A percentile compares a stretch with the other conserved stretches of the same genome.
These are phyloP conservation scores for Xerocomellus intermedius DNA, from an alignment of 768 basidiomycete genomes.

Conservation along the genomic window DNA sequence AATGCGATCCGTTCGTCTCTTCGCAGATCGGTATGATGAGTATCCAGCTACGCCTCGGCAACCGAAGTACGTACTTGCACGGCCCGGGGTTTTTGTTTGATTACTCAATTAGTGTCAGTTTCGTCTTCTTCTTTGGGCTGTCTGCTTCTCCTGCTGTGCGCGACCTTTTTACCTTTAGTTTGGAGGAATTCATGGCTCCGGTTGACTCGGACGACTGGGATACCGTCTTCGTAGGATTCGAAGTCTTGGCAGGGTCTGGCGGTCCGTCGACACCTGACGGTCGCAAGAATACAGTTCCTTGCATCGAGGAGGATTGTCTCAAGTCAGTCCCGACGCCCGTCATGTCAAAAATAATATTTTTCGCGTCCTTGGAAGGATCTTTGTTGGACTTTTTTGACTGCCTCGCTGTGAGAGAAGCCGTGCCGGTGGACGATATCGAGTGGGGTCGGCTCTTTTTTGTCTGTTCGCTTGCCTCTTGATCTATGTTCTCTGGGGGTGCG, in stretches of 20 bases:
- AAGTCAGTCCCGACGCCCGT: constrained; percentile 51
- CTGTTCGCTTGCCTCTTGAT: constrained; percentile 25
- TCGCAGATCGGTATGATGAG: constrained; percentile 19
- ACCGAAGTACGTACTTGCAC: constrained; percentile 18
- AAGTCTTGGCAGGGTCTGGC: constrained; percentile 10
- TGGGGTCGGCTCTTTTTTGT: constrained; percentile 17
- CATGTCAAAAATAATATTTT: constrained; percentile 46
- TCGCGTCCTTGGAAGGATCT: constrained; percentile 39
- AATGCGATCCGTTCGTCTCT: constrained; percentile 11
- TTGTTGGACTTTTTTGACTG: constrained; percentile 17
- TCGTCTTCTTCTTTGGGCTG: constrained; percentile 27
- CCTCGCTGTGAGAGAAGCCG: constrained; percentile 6
- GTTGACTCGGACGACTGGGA: constrained; percentile 2
- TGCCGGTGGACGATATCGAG: constrained; percentile 24
- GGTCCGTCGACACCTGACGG: constrained; percentile 24
- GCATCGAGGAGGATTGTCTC: constrained; percentile 29
- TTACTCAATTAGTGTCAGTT: constrained; percentile 25
- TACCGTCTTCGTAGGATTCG: constrained; percentile 3
- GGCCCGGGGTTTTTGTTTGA: constrained; percentile 5
- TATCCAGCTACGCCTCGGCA: constrained; percentile 13
- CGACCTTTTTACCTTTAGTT: constrained; percentile 23
- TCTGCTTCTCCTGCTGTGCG: constrained; percentile 18
- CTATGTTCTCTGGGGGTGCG: constrained; percentile 3
- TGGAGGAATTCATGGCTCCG: constrained; percentile 6
- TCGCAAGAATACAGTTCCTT: constrained; percentile 16